phyloP scores from a whole-genome alignment of 148 eudicot genomes.

The Selenicereus undatus region DNA sequence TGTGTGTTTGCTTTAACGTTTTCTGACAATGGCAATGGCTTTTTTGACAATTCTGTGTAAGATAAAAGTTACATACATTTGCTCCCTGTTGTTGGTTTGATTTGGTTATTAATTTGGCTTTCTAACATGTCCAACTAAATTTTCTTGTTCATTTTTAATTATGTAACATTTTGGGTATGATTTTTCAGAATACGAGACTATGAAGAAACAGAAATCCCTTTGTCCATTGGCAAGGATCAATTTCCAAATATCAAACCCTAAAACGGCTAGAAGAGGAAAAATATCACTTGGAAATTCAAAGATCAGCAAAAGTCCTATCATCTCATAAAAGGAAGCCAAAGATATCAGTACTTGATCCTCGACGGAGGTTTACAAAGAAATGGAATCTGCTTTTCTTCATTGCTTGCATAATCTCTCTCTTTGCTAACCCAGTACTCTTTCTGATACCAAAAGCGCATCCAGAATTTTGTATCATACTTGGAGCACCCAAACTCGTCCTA shows the following conservation, averaged over 20 bases:
- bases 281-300: background rate
- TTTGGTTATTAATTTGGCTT: background rate
- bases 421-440: constrained; percentile 27
- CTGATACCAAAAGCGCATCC: constrained; percentile 18
- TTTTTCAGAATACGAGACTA: constrained; percentile 9
- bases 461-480: constrained; percentile 17
- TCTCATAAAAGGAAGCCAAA: background rate
- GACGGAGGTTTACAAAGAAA: constrained; percentile 16
- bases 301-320: background rate
- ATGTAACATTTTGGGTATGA: background rate
- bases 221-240: background rate
- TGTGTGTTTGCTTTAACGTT: background rate
- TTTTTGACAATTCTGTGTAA: background rate
- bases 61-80: background rate
- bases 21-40: background rate
- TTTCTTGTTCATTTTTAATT: background rate
- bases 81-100: background rate
- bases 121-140: background rate
- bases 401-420: constrained; percentile 15
- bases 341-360: constrained; percentile 8
- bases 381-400: constrained; percentile 22
- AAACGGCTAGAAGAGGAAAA: background rate
- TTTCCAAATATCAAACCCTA: background rate
- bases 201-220: background rate
- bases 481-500: constrained; percentile 14